phyloP scores from a whole-genome alignment of 441 rosid species.

The Isatis lusitanica region DNA sequence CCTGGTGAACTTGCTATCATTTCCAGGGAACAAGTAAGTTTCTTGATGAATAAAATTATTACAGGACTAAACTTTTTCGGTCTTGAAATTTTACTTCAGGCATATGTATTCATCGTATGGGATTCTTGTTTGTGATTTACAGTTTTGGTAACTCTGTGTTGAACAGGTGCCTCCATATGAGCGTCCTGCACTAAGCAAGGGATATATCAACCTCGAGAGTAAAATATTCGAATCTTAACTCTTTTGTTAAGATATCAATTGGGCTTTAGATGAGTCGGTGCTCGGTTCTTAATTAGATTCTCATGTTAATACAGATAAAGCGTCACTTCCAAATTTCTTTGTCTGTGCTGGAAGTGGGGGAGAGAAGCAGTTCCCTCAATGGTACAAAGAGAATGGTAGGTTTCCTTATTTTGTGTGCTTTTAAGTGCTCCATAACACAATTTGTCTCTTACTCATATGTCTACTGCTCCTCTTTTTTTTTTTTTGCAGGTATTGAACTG shows the following conservation, averaged over 20 bases:
- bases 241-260: not conserved
- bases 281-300: not conserved
- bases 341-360: conserved; percentile 87
- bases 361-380: conserved; percentile 73
- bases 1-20: conserved; percentile 85
- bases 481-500: conserved; percentile 61
- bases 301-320: conserved; percentile 29
- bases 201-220: conserved; percentile 77
- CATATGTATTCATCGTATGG: not conserved
- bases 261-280: not conserved
- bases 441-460: conserved; percentile 6
- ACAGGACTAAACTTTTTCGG: not conserved
- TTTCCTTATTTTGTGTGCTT: not conserved
- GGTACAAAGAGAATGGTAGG: conserved; percentile 73
- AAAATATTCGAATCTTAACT: not conserved
- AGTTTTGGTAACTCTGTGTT: not conserved
- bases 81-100: not conserved
- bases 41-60: not conserved
- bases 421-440: not conserved
- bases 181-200: conserved; percentile 98
- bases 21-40: conserved; percentile 74
- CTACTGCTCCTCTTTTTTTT: not conserved
- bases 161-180: conserved; percentile 83
- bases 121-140: conserved; percentile 2
- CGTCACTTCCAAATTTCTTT: conserved; percentile 58